Evolutionary conservation across 2,329 filamentous ascomycete species (phyloP).

Genomic region (Botrytis medusae): DNA sequence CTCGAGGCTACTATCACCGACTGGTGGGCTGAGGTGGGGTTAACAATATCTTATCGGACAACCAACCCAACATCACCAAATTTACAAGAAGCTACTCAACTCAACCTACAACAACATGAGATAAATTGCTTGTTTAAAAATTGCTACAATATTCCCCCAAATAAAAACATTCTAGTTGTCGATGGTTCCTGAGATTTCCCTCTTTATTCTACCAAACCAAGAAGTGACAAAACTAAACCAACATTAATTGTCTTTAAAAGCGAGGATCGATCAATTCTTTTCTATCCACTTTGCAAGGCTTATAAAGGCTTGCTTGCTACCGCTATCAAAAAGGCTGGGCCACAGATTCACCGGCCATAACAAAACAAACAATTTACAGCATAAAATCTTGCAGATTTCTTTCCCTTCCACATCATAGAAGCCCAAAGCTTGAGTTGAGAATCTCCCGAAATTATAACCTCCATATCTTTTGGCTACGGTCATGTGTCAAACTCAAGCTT

Average conservation of each 20-base stretch:
- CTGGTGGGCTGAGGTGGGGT: conserved; percentile 1
- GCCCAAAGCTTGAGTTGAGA: neutral
- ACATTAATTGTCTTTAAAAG: neutral
- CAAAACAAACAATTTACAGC: neutral
- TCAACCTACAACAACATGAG: neutral
- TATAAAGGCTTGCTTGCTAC: neutral
- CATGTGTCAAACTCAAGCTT: conserved; percentile 10
- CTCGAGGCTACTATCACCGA: neutral
- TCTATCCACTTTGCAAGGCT: conserved; percentile 16
- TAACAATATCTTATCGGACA: neutral
- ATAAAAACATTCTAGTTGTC: neutral
- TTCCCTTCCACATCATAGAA: neutral
- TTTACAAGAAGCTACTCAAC: neutral
- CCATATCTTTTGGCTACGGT: neutral
- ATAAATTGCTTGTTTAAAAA: neutral
- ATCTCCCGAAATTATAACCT: neutral
- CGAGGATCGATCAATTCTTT: neutral
- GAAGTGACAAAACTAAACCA: neutral
- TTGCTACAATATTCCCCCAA: neutral
- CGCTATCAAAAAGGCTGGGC: neutral
- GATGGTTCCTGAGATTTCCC: neutral
- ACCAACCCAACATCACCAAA: neutral
- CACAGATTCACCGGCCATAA: conserved; percentile 7
- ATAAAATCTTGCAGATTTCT: neutral
- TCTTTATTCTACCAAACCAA: neutral